These are phyloP conservation scores for Aspergillus pseudonomiae DNA, from an alignment of 2,329 filamentous ascomycete genomes.

Conservation along the genomic window DNA sequence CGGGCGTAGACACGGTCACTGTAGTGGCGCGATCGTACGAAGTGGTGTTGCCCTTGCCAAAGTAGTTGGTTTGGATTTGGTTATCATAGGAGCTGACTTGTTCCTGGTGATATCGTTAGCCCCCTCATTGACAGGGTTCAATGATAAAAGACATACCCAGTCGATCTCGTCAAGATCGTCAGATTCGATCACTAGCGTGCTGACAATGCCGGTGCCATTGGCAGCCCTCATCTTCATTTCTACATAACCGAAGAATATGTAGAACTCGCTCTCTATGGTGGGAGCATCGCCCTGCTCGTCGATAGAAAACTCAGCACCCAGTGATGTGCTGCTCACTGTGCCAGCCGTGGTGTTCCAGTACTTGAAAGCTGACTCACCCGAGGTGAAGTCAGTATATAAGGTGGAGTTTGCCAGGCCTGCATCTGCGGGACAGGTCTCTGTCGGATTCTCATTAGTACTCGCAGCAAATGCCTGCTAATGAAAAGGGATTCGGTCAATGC, in stretches of 20 bases:
- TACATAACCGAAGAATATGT: conserved; percentile 96
- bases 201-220: conserved; percentile 89
- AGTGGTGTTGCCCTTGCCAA: conserved; percentile 81
- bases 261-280: conserved; percentile 84
- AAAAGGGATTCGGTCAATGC: neutral
- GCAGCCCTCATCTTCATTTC: conserved; percentile 84
- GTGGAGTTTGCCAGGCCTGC: conserved; percentile 62
- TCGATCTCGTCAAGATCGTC: conserved; percentile 95
- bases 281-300: conserved; percentile 77
- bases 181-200: conserved; percentile 84
- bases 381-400: conserved; percentile 42
- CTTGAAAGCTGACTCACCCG: conserved; percentile 58
- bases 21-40: conserved; percentile 84
- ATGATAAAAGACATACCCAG: conserved; percentile 73
- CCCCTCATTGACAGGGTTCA: conserved; percentile 53
- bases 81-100: conserved; percentile 37
- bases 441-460: neutral
- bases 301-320: conserved; percentile 83
- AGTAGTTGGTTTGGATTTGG: conserved; percentile 82
- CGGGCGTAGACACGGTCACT: conserved; percentile 65
- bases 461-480: neutral
- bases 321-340: conserved; percentile 62
- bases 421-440: conserved; percentile 65
- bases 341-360: conserved; percentile 70
- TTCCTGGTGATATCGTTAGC: conserved; percentile 35